Percentiles rank a stretch among this genome's conserved stretches.
phyloP scores from a whole-genome alignment of 441 rosid genomes.

The Geranium incanum region DNA sequence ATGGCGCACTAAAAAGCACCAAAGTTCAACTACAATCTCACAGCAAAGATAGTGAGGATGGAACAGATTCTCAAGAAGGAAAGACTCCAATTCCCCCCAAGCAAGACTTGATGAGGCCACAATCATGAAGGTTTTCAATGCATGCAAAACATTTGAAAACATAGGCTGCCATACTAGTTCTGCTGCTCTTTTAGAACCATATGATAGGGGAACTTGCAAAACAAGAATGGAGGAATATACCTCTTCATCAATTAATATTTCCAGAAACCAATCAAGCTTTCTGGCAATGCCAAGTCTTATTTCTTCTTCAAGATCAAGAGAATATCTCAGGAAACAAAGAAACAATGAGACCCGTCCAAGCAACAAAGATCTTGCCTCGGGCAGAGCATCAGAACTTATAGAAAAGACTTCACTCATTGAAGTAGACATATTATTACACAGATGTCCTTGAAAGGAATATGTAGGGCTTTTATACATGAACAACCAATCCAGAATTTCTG shows the following conservation, averaged over 20 bases:
- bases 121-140: conserved; percentile 64
- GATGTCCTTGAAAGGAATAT: conserved; percentile 24
- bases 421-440: conserved; percentile 20
- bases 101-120: conserved; percentile 48
- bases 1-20: conserved; percentile 66
- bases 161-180: conserved; percentile 61
- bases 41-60: conserved; percentile 80
- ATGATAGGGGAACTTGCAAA: conserved; percentile 48
- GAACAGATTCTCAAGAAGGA: conserved; percentile 62
- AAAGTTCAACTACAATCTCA: conserved; percentile 69
- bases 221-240: conserved; percentile 56
- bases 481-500: conserved; percentile 53
- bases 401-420: conserved; percentile 46
- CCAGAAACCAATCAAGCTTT: conserved; percentile 67
- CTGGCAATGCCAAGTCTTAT: conserved; percentile 36
- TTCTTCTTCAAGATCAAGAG: conserved; percentile 43
- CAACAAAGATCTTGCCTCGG: conserved; percentile 29
- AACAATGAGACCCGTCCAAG: conserved; percentile 51
- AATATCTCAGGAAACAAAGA: conserved; percentile 48
- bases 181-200: conserved; percentile 43
- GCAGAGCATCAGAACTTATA: conserved; percentile 31
- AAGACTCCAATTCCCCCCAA: conserved; percentile 54
- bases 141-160: conserved; percentile 49
- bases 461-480: conserved; percentile 34
- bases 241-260: conserved; percentile 44